phyloP scores from a whole-genome alignment of 306 rosid genomes.

The Crotalaria pallida region DNA sequence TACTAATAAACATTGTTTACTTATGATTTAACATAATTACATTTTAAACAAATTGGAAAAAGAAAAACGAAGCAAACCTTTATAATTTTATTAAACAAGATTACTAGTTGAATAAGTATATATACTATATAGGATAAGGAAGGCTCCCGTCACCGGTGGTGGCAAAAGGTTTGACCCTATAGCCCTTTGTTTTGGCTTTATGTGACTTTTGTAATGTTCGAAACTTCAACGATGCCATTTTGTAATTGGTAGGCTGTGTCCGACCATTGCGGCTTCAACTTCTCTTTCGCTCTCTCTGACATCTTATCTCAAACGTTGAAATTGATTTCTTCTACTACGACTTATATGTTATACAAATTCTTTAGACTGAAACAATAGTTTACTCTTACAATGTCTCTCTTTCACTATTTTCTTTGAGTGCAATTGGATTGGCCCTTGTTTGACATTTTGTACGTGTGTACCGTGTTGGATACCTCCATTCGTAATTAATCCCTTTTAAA shows the following conservation, averaged over 20 bases:
- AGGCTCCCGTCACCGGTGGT: neutral
- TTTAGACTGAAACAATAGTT: neutral
- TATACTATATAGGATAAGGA: neutral
- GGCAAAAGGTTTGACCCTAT: constrained; percentile 37
- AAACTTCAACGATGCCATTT: constrained; percentile 50
- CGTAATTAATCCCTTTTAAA: no score
- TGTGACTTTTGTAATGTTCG: constrained; percentile 38
- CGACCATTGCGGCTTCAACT: constrained; percentile 54
- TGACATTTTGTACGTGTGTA: constrained; percentile 31
- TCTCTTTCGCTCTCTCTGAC: constrained; percentile 25
- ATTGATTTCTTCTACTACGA: constrained; percentile 62
- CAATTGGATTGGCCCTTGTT: constrained; percentile 34
- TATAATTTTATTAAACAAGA: no score
- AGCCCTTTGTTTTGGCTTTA: neutral
- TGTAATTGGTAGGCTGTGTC: constrained; percentile 23
- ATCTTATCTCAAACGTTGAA: constrained; percentile 54
- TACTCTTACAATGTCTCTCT: constrained; percentile 1
- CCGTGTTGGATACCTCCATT: constrained; percentile 22
- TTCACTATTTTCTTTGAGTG: neutral
- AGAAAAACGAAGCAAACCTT: no score
- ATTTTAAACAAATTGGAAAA: no score
- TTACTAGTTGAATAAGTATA: no score
- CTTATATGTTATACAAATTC: neutral
- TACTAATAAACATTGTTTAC: no score
- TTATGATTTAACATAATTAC: no score